Base-by-base conservation (phyloP, 2,329 filamentous ascomycete genomes). In the Purpureocillium takamizusanense region DNA sequence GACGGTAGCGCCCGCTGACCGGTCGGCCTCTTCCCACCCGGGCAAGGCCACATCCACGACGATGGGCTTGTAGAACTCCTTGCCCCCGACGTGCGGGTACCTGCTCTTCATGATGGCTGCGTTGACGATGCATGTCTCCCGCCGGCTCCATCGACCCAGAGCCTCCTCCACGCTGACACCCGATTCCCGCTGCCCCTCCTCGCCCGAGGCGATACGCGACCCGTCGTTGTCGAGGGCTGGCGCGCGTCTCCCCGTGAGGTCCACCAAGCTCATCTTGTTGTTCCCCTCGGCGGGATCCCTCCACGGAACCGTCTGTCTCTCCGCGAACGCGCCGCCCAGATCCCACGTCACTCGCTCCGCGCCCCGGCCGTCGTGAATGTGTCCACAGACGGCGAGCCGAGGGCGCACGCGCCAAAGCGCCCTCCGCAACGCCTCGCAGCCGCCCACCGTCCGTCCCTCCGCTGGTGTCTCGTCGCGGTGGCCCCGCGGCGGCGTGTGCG, bases 41-140 rank as follows among this genome's bases (percentile, higher is more conserved):
- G 81, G 81, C 43, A 92, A 63, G 46, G 88, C 78, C 23, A 94
- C 53, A 54, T 94, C 86, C 11, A 94, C 78, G n/a, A 94, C 81
- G 47, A 94, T 82, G 15, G 86, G 81, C 54, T 88, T 85, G 59
- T 89, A 79, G 60, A 84, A 78, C 44, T 61, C 69, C 56, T 80
- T 84, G 13, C 76, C 76, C 2, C 67, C 70, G 1, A 49, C 51
- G 45, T 83, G 78, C 36, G 81, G 81, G 60, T 76, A 81, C 43
- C 74, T 79, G 16, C 70, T 78, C 32, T 77, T 78, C 69, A 83
- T 74, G 44, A 89, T 79, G 15, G 86, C 79, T 21, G 84, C 84
- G 61, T 94, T 94, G 48, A 92, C 73, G 38, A 94, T 65, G 53
- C 80, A 89, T 1, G 85, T 92, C 63, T 90, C 83, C 42, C 55